Evolutionary conservation across 805 yeast genomes (phyloP).

Genomic region (Torulaspora delbrueckii): DNA sequence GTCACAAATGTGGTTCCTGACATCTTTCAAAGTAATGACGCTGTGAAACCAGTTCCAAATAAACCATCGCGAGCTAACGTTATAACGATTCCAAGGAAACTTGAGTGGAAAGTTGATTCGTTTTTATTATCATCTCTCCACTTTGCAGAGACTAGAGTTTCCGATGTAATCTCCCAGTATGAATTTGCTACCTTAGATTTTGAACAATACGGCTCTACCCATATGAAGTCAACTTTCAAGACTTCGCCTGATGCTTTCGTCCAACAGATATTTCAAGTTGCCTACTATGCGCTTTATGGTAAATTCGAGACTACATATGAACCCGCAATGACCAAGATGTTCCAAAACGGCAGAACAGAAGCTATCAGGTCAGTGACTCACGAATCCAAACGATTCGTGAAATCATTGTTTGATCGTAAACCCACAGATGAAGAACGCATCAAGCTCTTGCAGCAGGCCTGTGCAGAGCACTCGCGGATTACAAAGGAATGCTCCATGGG

Average conservation of each 20-base stretch:
- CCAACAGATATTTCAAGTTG: conserved; percentile 90
- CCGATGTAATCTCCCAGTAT: conserved; percentile 83
- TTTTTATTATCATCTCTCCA: conserved; percentile 75
- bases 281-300: conserved; percentile 87
- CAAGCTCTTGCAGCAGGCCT: conserved; percentile 58
- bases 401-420: conserved; percentile 72
- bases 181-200: conserved; percentile 81
- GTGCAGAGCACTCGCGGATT: conserved; percentile 59
- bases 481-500: conserved; percentile 71
- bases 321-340: conserved; percentile 92
- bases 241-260: conserved; percentile 92
- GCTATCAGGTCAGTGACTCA: conserved; percentile 81
- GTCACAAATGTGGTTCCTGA: conserved; percentile 57
- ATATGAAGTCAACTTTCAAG: conserved; percentile 70
- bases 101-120: conserved; percentile 81
- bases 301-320: conserved; percentile 91
- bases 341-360: conserved; percentile 88
- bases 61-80: conserved; percentile 35
- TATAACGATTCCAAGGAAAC: conserved; percentile 72
- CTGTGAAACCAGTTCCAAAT: neutral
- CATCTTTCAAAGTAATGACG: conserved; percentile 20
- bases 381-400: conserved; percentile 75
- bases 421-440: conserved; percentile 54
- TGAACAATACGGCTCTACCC: conserved; percentile 60
- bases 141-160: conserved; percentile 84